These are phyloP conservation scores for Schizosaccharomyces japonicus DNA, from an alignment of 805 yeast genomes.

Conservation along the genomic window DNA sequence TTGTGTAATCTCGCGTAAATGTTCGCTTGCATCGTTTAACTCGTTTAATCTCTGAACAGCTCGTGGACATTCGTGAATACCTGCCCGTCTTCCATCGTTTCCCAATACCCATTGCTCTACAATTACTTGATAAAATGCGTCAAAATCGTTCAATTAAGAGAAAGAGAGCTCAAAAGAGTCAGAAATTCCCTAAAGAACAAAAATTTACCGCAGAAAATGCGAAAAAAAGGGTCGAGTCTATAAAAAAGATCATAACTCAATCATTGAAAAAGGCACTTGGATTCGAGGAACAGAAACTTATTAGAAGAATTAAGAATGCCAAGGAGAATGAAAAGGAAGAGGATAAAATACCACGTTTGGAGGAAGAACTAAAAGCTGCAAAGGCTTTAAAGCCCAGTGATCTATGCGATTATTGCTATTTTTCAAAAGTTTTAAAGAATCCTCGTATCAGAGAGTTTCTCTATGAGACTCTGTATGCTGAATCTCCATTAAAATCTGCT, in stretches of 20 bases:
- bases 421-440: slow-evolving; percentile 7
- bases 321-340: slow-evolving; percentile 8
- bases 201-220: not conserved
- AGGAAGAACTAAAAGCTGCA: slow-evolving; percentile 11
- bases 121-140: too few relatives aligned
- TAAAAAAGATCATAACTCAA: not conserved
- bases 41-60: too few relatives aligned
- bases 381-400: slow-evolving; percentile 10
- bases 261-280: slow-evolving; percentile 15
- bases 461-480: slow-evolving; percentile 6
- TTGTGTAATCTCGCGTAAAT: too few relatives aligned
- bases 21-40: too few relatives aligned
- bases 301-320: slow-evolving; percentile 13
- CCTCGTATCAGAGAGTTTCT: slow-evolving; percentile 5
- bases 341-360: slow-evolving; percentile 8
- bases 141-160: too few relatives aligned
- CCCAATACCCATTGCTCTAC: too few relatives aligned
- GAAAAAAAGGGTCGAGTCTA: not conserved
- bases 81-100: too few relatives aligned
- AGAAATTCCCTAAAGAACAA: too few relatives aligned
- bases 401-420: slow-evolving; percentile 9
- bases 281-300: slow-evolving; percentile 16
- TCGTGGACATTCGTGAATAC: too few relatives aligned
- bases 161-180: too few relatives aligned
- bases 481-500: not conserved